Conservation (phyloP, 2,329 filamentous ascomycete species). For the Cytospora leucostoma region DNA sequence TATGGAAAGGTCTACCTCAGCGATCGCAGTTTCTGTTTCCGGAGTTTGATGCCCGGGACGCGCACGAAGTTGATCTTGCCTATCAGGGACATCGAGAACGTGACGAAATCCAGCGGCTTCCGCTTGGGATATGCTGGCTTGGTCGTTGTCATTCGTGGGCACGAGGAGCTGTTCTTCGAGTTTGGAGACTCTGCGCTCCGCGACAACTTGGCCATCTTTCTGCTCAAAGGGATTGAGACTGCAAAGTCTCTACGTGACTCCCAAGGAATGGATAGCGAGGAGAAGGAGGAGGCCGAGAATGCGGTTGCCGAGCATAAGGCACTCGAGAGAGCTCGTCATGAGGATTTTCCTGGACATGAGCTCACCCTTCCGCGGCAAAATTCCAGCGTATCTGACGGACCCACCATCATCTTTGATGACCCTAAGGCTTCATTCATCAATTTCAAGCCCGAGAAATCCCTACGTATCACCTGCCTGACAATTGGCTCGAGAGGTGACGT, state of each 20-base stretch:
- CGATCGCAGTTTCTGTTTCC: slow-evolving; percentile 85
- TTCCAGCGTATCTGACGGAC: slow-evolving; percentile 55
- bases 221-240: slow-evolving; percentile 75
- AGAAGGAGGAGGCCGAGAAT: slow-evolving; percentile 69
- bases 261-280: slow-evolving; percentile 65
- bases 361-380: slow-evolving; percentile 50
- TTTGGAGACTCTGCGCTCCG: slow-evolving; percentile 76
- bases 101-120: slow-evolving; percentile 93
- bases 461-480: slow-evolving; percentile 89
- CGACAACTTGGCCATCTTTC: slow-evolving; percentile 84
- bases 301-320: slow-evolving; percentile 82
- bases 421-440: slow-evolving; percentile 83
- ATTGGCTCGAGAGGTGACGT: slow-evolving; percentile 96
- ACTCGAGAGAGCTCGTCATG: slow-evolving; percentile 70
- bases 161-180: slow-evolving; percentile 96
- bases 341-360: slow-evolving; percentile 54
- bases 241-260: slow-evolving; percentile 71
- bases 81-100: slow-evolving; percentile 87
- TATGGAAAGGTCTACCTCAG: slow-evolving; percentile 98
- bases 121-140: slow-evolving; percentile 88
- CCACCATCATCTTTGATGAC: slow-evolving; percentile 87
- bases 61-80: slow-evolving; percentile 91
- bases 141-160: slow-evolving; percentile 87
- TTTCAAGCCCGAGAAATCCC: slow-evolving; percentile 79
- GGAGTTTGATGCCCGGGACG: slow-evolving; percentile 84